Percentiles rank a stretch among this genome's conserved stretches.
These are phyloP conservation scores for Solanum ossicruentum DNA, from an alignment of 257 asterid genomes.

Conservation along the genomic window DNA sequence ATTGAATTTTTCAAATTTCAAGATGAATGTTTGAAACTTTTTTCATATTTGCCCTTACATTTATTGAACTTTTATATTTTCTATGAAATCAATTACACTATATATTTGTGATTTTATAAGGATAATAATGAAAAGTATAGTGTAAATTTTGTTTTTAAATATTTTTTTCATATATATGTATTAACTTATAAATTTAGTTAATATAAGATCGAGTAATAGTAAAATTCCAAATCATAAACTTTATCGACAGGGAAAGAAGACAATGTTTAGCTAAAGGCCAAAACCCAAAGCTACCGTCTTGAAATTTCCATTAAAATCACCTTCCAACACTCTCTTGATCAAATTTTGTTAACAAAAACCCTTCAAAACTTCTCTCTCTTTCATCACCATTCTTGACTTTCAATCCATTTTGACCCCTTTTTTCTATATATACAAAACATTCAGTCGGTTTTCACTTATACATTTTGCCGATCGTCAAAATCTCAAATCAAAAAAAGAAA, in stretches of 20 bases:
- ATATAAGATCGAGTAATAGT: too few relatives aligned
- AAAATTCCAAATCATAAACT: background rate
- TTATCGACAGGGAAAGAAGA: slow-evolving; percentile 12
- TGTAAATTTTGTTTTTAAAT: too few relatives aligned
- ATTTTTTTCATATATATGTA: too few relatives aligned
- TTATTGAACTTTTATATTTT: too few relatives aligned
- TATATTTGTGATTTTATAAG: too few relatives aligned
- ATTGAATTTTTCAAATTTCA: too few relatives aligned
- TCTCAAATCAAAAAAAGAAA: slow-evolving; percentile 8
- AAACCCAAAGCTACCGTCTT: slow-evolving; percentile 21
- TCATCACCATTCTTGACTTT: background rate
- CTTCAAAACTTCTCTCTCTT: background rate
- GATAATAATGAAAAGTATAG: too few relatives aligned
- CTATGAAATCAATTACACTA: too few relatives aligned
- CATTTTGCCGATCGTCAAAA: slow-evolving; percentile 24
- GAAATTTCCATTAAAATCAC: slow-evolving; percentile 31
- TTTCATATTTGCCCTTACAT: too few relatives aligned
- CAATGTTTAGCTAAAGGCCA: slow-evolving; percentile 22
- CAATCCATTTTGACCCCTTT: slow-evolving; percentile 32
- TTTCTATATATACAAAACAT: background rate
- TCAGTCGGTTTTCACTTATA: background rate
- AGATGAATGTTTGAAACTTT: too few relatives aligned
- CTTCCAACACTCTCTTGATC: slow-evolving; percentile 28
- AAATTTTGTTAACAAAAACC: slow-evolving; percentile 12
- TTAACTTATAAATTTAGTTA: too few relatives aligned